Conservation (phyloP, 768 basidiomycete genomes). For the Tephrocybe sp. region DNA sequence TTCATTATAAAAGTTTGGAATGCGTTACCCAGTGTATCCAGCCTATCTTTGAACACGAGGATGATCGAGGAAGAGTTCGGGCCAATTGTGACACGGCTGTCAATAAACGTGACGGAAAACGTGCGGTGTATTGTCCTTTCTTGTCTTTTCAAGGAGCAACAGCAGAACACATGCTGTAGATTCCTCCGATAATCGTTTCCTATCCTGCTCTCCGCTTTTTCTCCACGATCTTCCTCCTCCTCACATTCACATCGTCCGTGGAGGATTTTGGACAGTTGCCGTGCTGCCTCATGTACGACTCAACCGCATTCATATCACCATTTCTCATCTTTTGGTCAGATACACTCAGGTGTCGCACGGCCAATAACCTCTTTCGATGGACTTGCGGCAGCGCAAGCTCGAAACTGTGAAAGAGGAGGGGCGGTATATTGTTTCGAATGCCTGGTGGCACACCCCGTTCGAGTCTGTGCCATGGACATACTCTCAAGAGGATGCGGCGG, state of each 20-base stretch:
- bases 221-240: conserved; percentile 5
- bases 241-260: conserved; percentile 27
- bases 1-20: background rate
- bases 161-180: conserved; percentile 32
- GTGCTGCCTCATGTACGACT: conserved; percentile 29
- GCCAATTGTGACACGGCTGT: conserved; percentile 11
- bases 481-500: conserved; percentile 18
- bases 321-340: conserved; percentile 10
- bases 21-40: background rate
- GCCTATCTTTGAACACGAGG: background rate
- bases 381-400: conserved; percentile 18
- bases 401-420: conserved; percentile 30
- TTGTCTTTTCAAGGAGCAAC: conserved; percentile 21
- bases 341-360: conserved; percentile 10
- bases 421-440: conserved; percentile 37
- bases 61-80: background rate
- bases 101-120: conserved; percentile 22
- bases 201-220: conserved; percentile 19
- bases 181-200: conserved; percentile 27
- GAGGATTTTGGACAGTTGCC: conserved; percentile 25
- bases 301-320: conserved; percentile 1
- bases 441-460: conserved; percentile 44
- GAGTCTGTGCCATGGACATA: conserved; percentile 42
- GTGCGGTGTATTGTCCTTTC: conserved; percentile 29
- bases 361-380: conserved; percentile 24